phyloP scores from a whole-genome alignment of 345 rosid species.

The Arabidopsis arenosa region DNA sequence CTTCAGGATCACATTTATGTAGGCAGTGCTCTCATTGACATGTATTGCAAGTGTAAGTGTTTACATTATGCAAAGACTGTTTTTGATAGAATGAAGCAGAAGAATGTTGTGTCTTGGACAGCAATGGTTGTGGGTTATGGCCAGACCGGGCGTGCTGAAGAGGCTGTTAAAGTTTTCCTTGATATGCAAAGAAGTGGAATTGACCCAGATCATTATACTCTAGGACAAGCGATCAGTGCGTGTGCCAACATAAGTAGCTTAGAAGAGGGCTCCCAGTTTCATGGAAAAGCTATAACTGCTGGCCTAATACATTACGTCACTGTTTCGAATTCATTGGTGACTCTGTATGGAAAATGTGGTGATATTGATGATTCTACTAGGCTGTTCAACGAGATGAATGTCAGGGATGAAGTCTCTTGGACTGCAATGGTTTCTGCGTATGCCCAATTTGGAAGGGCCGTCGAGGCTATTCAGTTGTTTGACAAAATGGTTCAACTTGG shows the following conservation, averaged over 20 bases:
- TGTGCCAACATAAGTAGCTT: conserved; percentile 88
- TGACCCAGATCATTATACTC: conserved; percentile 80
- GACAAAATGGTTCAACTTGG: conserved; percentile 73
- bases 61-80: conserved; percentile 67
- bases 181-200: conserved; percentile 80
- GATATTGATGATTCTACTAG: conserved; percentile 60
- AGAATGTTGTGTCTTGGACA: conserved; percentile 94
- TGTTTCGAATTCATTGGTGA: conserved; percentile 86
- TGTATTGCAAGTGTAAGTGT: conserved; percentile 84
- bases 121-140: conserved; percentile 95
- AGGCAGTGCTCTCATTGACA: conserved; percentile 91
- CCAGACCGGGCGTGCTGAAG: conserved; percentile 76
- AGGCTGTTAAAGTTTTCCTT: conserved; percentile 68
- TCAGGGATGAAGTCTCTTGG: conserved; percentile 88
- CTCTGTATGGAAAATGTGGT: conserved; percentile 93
- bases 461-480: conserved; percentile 72
- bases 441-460: conserved; percentile 87
- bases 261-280: conserved; percentile 93
- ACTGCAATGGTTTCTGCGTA: conserved; percentile 87
- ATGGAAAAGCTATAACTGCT: conserved; percentile 66
- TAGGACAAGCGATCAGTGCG: conserved; percentile 87
- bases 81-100: conserved; percentile 62
- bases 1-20: conserved; percentile 68
- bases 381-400: conserved; percentile 75
- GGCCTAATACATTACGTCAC: conserved; percentile 66